phyloP scores from a whole-genome alignment of 768 basidiomycete genomes.

The Rhizopogon roseolus region DNA sequence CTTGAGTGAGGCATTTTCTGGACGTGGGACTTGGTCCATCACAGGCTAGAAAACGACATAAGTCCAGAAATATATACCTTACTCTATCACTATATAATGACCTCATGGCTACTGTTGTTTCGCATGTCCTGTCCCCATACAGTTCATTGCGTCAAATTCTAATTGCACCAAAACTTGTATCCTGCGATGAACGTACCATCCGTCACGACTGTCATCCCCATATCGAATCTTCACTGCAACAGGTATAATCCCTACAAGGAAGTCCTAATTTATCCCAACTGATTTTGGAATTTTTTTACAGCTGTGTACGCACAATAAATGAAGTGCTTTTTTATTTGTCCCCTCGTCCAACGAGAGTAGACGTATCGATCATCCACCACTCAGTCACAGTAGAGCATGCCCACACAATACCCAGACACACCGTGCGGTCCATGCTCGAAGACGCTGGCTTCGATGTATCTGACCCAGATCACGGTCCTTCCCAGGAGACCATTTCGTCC shows the following conservation, averaged over 20 bases:
- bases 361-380: conserved; percentile 42
- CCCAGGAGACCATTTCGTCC: not conserved
- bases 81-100: not conserved
- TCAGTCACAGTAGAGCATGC: conserved; percentile 39
- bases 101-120: no score
- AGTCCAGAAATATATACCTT: not conserved
- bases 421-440: conserved; percentile 33
- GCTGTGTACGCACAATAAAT: conserved; percentile 46
- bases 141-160: no score
- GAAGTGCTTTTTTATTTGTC: conserved; percentile 30
- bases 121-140: no score
- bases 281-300: conserved; percentile 10
- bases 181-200: no score
- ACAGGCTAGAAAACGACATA: not conserved
- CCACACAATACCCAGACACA: conserved; percentile 18
- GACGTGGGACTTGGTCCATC: conserved; percentile 12
- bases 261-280: not conserved
- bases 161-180: no score
- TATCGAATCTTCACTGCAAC: conserved; percentile 33
- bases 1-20: conserved; percentile 13
- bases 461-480: conserved; percentile 2
- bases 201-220: no score
- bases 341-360: conserved; percentile 34
- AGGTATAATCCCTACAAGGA: conserved; percentile 27
- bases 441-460: conserved; percentile 44